Percentiles rank a stretch among this genome's conserved stretches.
Conservation (phyloP, 2,329 filamentous ascomycete genomes). For the Talaromyces sp. region DNA sequence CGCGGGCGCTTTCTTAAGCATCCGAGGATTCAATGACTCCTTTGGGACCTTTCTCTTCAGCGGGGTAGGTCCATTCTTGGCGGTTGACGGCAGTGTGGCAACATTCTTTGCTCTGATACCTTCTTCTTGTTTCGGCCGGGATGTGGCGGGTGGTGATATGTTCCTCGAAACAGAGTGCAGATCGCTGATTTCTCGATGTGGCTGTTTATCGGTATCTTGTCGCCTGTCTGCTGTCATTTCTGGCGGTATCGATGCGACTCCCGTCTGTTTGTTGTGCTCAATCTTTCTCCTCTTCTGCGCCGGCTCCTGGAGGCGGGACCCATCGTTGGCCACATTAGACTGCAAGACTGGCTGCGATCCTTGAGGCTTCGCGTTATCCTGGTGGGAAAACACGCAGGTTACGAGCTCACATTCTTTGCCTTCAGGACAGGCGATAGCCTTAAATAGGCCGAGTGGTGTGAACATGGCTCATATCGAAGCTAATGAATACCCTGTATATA, state of each 20-base stretch:
- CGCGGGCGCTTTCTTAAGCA: conserved; percentile 39
- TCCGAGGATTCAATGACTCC: conserved; percentile 41
- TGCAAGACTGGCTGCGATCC: neutral
- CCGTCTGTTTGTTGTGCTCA: conserved; percentile 2
- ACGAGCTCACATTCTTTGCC: conserved; percentile 45
- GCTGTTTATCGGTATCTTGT: conserved; percentile 10
- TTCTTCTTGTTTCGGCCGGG: conserved; percentile 4
- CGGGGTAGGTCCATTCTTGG: conserved; percentile 6
- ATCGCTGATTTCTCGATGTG: conserved; percentile 11
- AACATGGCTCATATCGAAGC: conserved; percentile 41
- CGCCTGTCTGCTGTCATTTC: conserved; percentile 1
- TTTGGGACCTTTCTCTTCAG: conserved; percentile 28
- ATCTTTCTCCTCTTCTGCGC: conserved; percentile 25
- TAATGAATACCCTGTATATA: neutral
- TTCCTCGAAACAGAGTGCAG: conserved; percentile 19
- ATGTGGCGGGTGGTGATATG: conserved; percentile 23
- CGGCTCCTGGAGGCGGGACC: conserved; percentile 15
- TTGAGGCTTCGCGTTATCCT: conserved; percentile 14
- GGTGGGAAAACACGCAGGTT: conserved; percentile 56
- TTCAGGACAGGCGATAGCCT: conserved; percentile 48
- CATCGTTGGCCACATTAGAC: conserved; percentile 14
- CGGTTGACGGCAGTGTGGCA: neutral
- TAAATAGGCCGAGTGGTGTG: conserved; percentile 50
- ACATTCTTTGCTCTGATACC: neutral
- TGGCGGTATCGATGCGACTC: neutral